Conservation (phyloP, 75 land plant species). For the Selaginella tamariscina region DNA sequence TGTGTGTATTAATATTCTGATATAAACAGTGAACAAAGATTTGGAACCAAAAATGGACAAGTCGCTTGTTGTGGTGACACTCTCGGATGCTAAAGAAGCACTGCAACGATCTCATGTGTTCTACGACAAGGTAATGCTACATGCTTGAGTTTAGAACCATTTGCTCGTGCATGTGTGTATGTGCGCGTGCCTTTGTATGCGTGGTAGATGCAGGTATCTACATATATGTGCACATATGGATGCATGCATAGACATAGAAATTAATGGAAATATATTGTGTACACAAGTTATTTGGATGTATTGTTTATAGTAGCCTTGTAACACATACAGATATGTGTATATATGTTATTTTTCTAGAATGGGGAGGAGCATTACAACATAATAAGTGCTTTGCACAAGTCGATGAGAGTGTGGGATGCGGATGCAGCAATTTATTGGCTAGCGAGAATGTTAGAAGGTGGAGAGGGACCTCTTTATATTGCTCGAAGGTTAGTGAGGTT, state of each 20-base stretch:
- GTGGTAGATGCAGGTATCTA: neutral
- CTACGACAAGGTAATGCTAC: too few relatives aligned
- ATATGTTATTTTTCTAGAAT: conserved; percentile 9
- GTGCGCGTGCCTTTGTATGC: too few relatives aligned
- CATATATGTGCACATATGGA: neutral
- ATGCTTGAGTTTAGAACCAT: too few relatives aligned
- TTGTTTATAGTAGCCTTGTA: neutral
- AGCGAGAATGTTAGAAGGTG: conserved; percentile 87
- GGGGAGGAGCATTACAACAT: conserved; percentile 95
- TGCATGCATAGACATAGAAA: neutral
- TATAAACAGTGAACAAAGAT: neutral
- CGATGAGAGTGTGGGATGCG: conserved; percentile 80
- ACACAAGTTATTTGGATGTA: neutral
- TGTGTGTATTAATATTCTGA: neutral
- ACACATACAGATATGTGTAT: neutral
- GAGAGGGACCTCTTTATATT: conserved; percentile 79
- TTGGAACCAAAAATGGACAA: neutral
- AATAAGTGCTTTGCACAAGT: conserved; percentile 91
- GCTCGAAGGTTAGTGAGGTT: conserved; percentile 70
- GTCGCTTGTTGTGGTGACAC: conserved; percentile 17
- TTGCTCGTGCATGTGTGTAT: too few relatives aligned
- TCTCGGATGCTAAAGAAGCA: conserved; percentile 60
- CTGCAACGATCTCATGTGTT: conserved; percentile 68
- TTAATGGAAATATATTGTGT: neutral
- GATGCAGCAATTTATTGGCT: conserved; percentile 90